Percentiles rank a stretch among this genome's conserved stretches.
These are phyloP conservation scores for Populus hybrid DNA, from an alignment of 441 rosid species.

Conservation along the genomic window DNA sequence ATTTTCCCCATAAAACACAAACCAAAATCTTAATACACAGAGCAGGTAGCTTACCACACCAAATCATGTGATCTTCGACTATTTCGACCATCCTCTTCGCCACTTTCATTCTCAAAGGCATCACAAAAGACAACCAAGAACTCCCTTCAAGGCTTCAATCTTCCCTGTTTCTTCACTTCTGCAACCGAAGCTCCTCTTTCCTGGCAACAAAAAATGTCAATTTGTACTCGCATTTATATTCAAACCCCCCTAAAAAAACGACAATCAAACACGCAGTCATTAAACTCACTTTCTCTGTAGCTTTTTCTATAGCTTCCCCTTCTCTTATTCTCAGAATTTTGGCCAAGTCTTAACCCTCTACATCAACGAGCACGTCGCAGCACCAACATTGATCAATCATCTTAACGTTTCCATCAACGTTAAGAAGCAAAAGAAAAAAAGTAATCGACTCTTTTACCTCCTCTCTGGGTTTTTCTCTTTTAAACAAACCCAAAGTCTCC, in stretches of 20 bases:
- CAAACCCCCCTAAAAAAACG: too few species aligned
- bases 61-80: conserved; percentile 32
- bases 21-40: not conserved
- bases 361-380: not conserved
- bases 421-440: not conserved
- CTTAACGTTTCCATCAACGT: not conserved
- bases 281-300: conserved; percentile 77
- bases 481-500: conserved; percentile 85
- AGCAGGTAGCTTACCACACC: not conserved
- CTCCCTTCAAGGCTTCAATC: conserved; percentile 42
- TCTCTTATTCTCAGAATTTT: conserved; percentile 91
- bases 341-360: conserved; percentile 86
- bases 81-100: conserved; percentile 57
- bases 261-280: not conserved
- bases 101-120: conserved; percentile 71
- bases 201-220: conserved; percentile 27
- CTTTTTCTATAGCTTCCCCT: conserved; percentile 76
- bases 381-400: conserved; percentile 2
- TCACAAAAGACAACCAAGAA: conserved; percentile 77
- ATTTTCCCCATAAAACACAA: not conserved
- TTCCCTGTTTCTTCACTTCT: conserved; percentile 83
- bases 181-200: conserved; percentile 83
- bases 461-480: conserved; percentile 86
- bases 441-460: conserved; percentile 45
- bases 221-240: not conserved